Evolutionary conservation across 129 eudicot genomes (phyloP), one percentile per base, ranked within the genome.

Genomic region (Oenanthe sinensis): DNA sequence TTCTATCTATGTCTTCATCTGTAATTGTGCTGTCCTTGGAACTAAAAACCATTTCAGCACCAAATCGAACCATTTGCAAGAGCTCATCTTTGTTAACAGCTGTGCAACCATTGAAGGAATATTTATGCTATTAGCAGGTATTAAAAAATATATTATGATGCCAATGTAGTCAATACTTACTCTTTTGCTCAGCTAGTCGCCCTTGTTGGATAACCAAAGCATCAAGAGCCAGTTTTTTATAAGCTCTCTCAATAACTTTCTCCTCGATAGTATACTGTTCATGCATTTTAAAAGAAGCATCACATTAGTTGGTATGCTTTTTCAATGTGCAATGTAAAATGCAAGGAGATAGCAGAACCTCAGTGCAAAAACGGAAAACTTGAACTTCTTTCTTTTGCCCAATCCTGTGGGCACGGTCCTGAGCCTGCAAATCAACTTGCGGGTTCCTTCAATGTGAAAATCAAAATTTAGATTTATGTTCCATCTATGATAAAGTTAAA

Each of bases 321-420:
- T 20, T 58, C 75, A 62, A 52, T 46, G 78, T n/a, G 45, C 79
- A 74, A 52, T 36, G n/a, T 47, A 22, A n/a, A 50, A 85, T 46
- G 70, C 69, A 75, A 20, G 60, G 37, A 55, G 63, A 19, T 22
- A 75, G 68, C 37, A 65, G 67, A 79, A 96, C 99, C 99, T 96
- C 99, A 30, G 97, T 96, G 84, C 99, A 96, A 63, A 96, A 96
- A 68, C 99, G 97, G 75, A 96, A 96, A 54, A 96, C 99, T 87
- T 96, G 99, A 62, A 96, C 99, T 90, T 96, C 99, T 82, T 96
- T 96, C 88, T 96, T 96, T 87, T 96, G 99, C 74, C 99, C 99
- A 86, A 96, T 96, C 58, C 99, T 86, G 81, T 96, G 99, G 83
- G 99, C 99, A 77, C 99, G 97, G 70, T 96, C 99, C 86, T 92